Percentiles rank a stretch among this genome's conserved stretches.
Conservation (phyloP, 441 rosid species). For the Populus hybrid region DNA sequence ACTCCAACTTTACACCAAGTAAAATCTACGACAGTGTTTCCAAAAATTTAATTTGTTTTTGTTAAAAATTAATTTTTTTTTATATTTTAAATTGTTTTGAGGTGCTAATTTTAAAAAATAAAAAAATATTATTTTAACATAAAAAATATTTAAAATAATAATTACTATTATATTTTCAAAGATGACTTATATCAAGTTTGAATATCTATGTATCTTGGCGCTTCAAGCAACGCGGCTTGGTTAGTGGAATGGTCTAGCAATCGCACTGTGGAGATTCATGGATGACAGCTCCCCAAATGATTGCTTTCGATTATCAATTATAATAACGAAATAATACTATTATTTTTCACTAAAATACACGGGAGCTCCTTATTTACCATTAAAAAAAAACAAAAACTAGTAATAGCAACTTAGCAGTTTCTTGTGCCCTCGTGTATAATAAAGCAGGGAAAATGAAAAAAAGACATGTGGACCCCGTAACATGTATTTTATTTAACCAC, state of each 20-base stretch:
- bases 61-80: too few relatives aligned
- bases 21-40: too few relatives aligned
- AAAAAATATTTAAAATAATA: too few relatives aligned
- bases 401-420: not conserved
- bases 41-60: too few relatives aligned
- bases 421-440: not conserved
- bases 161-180: too few relatives aligned
- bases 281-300: slow-evolving; percentile 4
- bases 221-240: not conserved
- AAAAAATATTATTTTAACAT: too few relatives aligned
- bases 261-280: not conserved
- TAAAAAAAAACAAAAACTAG: too few relatives aligned
- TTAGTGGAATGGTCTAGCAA: not conserved
- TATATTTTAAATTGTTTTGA: too few relatives aligned
- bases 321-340: too few relatives aligned
- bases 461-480: not conserved
- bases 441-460: not conserved
- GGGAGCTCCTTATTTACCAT: too few relatives aligned
- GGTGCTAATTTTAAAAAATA: too few relatives aligned
- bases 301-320: not conserved
- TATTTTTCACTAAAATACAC: not conserved
- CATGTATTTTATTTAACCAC: not conserved
- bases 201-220: not conserved
- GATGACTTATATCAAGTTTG: not conserved
- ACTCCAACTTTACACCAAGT: not conserved